Percentiles rank a stretch among this genome's conserved stretches.
phyloP scores from a whole-genome alignment of 129 eudicot genomes.

The Kitagawia praeruptora region DNA sequence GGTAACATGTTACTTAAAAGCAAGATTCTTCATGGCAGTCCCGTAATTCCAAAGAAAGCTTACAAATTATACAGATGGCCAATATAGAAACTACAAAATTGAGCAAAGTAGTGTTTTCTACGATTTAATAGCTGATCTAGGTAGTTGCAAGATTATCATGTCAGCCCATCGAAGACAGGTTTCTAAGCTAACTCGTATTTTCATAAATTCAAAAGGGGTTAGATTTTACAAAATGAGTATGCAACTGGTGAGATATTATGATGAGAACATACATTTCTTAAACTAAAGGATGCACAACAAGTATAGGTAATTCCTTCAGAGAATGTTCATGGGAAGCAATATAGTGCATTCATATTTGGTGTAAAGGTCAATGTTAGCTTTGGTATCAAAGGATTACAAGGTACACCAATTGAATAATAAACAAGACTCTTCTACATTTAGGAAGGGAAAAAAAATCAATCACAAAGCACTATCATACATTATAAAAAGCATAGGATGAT shows the following conservation, averaged over 20 bases:
- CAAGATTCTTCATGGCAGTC: not conserved
- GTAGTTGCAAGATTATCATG: not conserved
- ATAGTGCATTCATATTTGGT: not conserved
- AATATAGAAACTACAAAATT: not conserved
- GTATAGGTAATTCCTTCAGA: not conserved
- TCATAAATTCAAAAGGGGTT: not conserved
- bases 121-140: not conserved
- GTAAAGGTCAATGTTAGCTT: not conserved
- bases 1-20: not conserved
- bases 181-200: not conserved
- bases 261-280: too few relatives aligned
- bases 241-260: not conserved
- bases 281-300: not conserved
- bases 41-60: not conserved
- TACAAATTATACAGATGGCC: not conserved
- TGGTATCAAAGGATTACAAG: not conserved
- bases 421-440: too few relatives aligned
- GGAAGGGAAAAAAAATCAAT: too few relatives aligned
- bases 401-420: not conserved
- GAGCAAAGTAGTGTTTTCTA: not conserved
- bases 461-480: not conserved
- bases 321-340: not conserved
- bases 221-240: not conserved
- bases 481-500: not conserved
- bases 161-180: not conserved